Evolutionary conservation across 2,329 filamentous ascomycete species (phyloP), one percentile per base, ranked within the genome.

Genomic region (Fusarium pseudocircinatum): DNA sequence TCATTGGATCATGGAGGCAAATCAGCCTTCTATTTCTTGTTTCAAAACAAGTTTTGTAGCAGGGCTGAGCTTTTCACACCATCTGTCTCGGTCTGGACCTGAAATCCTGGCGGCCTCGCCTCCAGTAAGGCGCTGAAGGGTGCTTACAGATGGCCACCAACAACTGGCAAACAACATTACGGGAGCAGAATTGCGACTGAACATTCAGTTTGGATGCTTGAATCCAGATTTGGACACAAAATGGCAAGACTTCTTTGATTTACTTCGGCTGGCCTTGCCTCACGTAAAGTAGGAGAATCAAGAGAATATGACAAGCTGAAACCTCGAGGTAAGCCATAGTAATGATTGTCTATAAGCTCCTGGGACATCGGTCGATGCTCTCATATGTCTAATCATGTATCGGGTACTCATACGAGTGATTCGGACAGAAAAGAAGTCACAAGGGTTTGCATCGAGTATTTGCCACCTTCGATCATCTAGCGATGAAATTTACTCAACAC

Each of bases 61-160:
- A 50, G 11, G 32, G 22, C 18, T 46, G 43, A 15, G 46, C 18
- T 18, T 52, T 61, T 49, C 57, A 65, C 67, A 58, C 60, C 70
- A 65, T 58, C 37, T 42, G 3, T 28, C 37, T 34, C 11, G 14
- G 34, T 63, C 34, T 63, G 14, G 40, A 36, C 62, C 39, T 24
- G 12, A 9, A 22, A 15, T 28, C 12, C 4, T 24, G 10, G 26
- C 26, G 24, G 44, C 42, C 36, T 63, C 26, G 42, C 24, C 34
- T 22, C n/a, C 26, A 53, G 52, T 61, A 15, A 18, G 30, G 32
- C 36, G 44, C 37, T 53, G 37, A 42, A 26, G 16, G 49, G 54
- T 54, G 39, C 26, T 30, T 58, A 43, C 34, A 43, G 28, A 34
- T 34, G 43, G 46, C 26, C 22, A 32, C 42, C 37, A n/a, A 37